These are phyloP conservation scores for Herpetomonas samuelpessoai DNA, from an alignment of 208 protist species.

Conservation along the genomic window DNA sequence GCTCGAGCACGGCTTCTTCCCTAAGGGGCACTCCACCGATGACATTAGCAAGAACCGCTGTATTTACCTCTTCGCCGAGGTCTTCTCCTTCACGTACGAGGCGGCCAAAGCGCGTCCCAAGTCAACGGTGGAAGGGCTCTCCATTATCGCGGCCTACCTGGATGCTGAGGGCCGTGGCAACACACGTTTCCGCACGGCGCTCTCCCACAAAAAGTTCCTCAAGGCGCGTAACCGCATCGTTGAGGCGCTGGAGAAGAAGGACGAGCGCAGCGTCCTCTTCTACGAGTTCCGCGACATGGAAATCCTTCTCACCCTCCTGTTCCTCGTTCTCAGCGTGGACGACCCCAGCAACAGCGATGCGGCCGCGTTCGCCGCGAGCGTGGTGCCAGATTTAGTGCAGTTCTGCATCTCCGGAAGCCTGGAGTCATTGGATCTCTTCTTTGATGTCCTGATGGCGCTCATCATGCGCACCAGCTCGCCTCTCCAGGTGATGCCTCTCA, in stretches of 20 bases:
- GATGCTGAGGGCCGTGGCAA: conserved; percentile 49
- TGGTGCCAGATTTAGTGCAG: conserved; percentile 66
- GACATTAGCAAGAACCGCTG: conserved; percentile 66
- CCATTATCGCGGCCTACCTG: conserved; percentile 64
- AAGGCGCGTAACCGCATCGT: conserved; percentile 86
- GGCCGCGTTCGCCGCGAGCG: conserved; percentile 42
- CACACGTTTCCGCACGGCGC: conserved; percentile 71
- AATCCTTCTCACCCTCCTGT: conserved; percentile 72
- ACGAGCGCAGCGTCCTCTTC: conserved; percentile 80
- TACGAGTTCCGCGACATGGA: conserved; percentile 82
- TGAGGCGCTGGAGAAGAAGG: conserved; percentile 61
- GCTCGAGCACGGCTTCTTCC: conserved; percentile 74
- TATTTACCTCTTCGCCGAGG: conserved; percentile 82
- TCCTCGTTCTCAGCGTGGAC: conserved; percentile 81
- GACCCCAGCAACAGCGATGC: conserved; percentile 77
- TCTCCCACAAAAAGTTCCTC: conserved; percentile 52
- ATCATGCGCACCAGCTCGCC: conserved; percentile 72
- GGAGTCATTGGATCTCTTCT: conserved; percentile 76
- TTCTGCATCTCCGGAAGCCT: conserved; percentile 76
- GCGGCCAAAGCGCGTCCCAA: conserved; percentile 50
- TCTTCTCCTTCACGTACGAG: conserved; percentile 81
- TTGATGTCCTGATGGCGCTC: conserved; percentile 82
- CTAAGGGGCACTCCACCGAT: conserved; percentile 41
- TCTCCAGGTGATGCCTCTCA: conserved; percentile 81
- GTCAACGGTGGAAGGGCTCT: conserved; percentile 34